phyloP scores from a whole-genome alignment of 371 early-diverging fungal genomes.

The Mortierella sp. region DNA sequence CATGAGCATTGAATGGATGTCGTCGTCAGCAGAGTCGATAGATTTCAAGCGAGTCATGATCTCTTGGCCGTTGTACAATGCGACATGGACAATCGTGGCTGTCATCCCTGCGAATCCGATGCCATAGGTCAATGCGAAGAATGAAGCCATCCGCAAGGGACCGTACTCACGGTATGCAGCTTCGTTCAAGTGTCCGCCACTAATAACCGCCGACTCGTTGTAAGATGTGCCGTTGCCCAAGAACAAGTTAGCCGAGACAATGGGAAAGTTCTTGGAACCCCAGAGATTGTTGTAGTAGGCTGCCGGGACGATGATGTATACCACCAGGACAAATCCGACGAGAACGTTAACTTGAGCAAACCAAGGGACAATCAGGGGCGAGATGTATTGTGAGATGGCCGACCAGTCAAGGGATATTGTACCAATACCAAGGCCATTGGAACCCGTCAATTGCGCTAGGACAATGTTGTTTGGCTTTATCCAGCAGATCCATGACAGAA shows the following conservation, averaged over 20 bases:
- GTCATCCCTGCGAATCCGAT: conserved; percentile 60
- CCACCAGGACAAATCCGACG: conserved; percentile 58
- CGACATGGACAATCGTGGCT: conserved; percentile 61
- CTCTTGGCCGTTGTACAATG: conserved; percentile 61
- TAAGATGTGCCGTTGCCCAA: conserved; percentile 56
- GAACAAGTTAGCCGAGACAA: conserved; percentile 54
- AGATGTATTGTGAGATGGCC: conserved; percentile 57
- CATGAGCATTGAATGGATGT: conserved; percentile 77
- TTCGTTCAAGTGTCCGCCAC: conserved; percentile 22
- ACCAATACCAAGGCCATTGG: conserved; percentile 63
- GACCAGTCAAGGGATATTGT: conserved; percentile 68
- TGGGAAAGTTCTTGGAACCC: conserved; percentile 58
- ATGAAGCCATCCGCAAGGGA: conserved; percentile 69
- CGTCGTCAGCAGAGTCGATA: conserved; percentile 40
- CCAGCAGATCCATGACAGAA: conserved; percentile 69
- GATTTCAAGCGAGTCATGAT: conserved; percentile 36
- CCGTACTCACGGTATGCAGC: conserved; percentile 57
- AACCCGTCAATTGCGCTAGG: conserved; percentile 57
- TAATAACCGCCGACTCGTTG: conserved; percentile 53
- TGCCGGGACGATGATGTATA: conserved; percentile 65
- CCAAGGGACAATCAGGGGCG: conserved; percentile 62
- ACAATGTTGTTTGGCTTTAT: conserved; percentile 57
- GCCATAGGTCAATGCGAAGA: conserved; percentile 67
- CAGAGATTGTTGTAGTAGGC: conserved; percentile 62
- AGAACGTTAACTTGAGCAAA: conserved; percentile 61